Conservation (phyloP, 306 rosid genomes). For the Casuarina glauca region DNA sequence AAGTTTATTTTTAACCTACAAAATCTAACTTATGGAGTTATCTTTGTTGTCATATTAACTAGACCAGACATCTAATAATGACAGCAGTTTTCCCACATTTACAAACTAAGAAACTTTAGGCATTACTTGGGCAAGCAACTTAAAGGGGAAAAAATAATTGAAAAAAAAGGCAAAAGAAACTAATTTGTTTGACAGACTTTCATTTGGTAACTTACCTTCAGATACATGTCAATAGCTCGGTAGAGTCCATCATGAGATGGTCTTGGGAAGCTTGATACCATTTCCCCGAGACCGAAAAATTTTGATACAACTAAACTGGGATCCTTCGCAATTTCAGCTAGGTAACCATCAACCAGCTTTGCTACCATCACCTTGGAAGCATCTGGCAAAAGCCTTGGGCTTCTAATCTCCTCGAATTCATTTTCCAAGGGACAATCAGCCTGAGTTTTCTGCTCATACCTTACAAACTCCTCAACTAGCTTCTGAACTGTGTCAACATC, state of each 20-base stretch:
- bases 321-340: slow-evolving; percentile 75
- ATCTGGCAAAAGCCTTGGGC: slow-evolving; percentile 55
- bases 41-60: neutral
- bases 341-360: slow-evolving; percentile 83
- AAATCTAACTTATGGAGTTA: neutral
- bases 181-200: no score
- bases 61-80: no score
- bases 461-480: slow-evolving; percentile 72
- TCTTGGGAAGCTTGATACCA: slow-evolving; percentile 68
- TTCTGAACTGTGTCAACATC: slow-evolving; percentile 68
- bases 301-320: slow-evolving; percentile 54
- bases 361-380: slow-evolving; percentile 71
- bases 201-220: slow-evolving; percentile 54
- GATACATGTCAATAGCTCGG: slow-evolving; percentile 85
- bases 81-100: no score
- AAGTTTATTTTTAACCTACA: neutral
- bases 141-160: no score
- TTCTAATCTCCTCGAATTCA: slow-evolving; percentile 64
- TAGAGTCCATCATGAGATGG: slow-evolving; percentile 81
- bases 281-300: slow-evolving; percentile 65
- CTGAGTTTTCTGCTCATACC: slow-evolving; percentile 38
- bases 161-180: no score
- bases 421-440: slow-evolving; percentile 50
- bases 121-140: no score
- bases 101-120: no score